Percentiles rank a stretch among this genome's conserved stretches.
Conservation (phyloP, 345 rosid genomes). For the Salix dunnii region DNA sequence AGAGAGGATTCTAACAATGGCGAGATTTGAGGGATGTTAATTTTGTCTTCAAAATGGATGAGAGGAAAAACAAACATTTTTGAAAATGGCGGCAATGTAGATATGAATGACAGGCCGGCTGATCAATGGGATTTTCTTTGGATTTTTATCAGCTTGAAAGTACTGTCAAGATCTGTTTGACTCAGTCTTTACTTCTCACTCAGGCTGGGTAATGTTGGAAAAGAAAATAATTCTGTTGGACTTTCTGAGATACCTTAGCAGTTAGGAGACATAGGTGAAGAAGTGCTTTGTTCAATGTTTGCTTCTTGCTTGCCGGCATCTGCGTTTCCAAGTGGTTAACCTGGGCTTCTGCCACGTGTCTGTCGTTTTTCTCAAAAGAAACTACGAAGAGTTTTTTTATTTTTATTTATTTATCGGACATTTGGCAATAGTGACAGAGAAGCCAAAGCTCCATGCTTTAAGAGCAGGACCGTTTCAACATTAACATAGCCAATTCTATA, state of each 20-base stretch:
- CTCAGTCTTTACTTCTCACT: neutral
- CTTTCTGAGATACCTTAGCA: constrained; percentile 2
- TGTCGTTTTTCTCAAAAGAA: no score
- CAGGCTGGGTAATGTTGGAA: neutral
- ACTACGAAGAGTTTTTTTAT: no score
- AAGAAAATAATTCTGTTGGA: neutral
- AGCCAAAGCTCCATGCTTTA: neutral
- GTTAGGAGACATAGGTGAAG: constrained; percentile 15
- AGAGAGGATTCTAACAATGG: neutral
- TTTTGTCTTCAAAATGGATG: constrained; percentile 24
- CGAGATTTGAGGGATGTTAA: neutral
- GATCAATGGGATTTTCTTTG: constrained; percentile 15
- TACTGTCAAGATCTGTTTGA: constrained; percentile 5
- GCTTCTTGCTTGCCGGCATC: constrained; percentile 19
- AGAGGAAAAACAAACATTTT: constrained; percentile 38
- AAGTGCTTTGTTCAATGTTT: neutral
- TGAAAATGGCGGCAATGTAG: constrained; percentile 52
- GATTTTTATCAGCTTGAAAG: constrained; percentile 2
- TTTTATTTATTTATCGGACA: neutral
- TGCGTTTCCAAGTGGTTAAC: neutral
- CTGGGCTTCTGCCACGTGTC: constrained; percentile 25
- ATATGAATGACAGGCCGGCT: constrained; percentile 46
- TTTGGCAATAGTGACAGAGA: neutral
- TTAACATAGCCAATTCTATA: neutral
- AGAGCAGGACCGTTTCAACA: neutral